Base-by-base conservation (phyloP, 202 grass and related monocot species). In the Cymbopogon flexuosus region DNA sequence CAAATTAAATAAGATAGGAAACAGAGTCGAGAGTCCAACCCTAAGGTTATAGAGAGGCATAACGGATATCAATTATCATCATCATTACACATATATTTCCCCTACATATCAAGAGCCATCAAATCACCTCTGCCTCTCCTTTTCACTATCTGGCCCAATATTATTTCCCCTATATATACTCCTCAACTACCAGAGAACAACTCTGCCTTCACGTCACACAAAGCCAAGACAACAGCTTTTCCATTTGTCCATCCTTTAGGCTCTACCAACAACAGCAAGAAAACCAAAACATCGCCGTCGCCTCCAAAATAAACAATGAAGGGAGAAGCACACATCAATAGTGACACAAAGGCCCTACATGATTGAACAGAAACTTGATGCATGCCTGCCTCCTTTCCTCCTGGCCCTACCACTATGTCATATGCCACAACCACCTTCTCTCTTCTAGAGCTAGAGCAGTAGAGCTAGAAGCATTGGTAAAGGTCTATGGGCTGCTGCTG, bases 391-490 rank as follows among this genome's bases (percentile, higher is more conserved):
- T 42, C 47, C 60, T 75, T 58, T 68, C 22, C 5, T 79, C 54
- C 13, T 61, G 83, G 49, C 67, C 73, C 79, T 82, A 73, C 78
- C 67, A 69, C 79, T 62, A 81, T 81, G 36, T 45, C 78, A 80
- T 43, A 57, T 57, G 66, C 16, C 43, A 18, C 77, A 71, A 29
- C 79, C 72, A 63, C 65, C 23, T 65, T 56, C 23, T 45, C 58
- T 63, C 65, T 62, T 62, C 59, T 47, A 36, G 35, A 6, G 39
- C 31, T 79, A 69, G 58, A 41, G 52, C 73, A 27, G 27, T 84
- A 82, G 77, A 84, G 52, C 58, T 61, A 61, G 58, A 61, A 73
- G 85, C 85, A 91, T 62, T 58, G 85, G 70, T 84, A 77, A 61
- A 85, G 10, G 81, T 84, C 89, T 62, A 84, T 68, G 23, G 77